A percentile compares a stretch with the other conserved stretches of the same genome.
Evolutionary conservation across 176 grass and related monocot genomes (phyloP).

Genomic region (Coix lacrymajobi): DNA sequence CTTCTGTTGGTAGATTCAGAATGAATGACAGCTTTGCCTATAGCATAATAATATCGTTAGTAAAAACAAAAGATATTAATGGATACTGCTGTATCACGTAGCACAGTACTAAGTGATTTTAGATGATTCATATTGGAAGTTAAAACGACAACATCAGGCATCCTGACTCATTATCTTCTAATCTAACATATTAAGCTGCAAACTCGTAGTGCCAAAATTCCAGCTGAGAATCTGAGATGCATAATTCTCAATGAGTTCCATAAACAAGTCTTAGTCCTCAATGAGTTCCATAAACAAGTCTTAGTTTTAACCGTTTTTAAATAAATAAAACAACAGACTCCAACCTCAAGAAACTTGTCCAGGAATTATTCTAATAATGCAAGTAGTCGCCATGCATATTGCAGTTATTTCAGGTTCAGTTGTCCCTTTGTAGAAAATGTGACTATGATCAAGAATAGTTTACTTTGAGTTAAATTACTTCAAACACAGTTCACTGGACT

Average conservation of each 20-base stretch:
- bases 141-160: not conserved
- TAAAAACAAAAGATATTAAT: not conserved
- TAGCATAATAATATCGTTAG: conserved; percentile 1
- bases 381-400: not conserved
- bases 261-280: not conserved
- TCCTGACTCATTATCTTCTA: not conserved
- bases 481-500: not conserved
- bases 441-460: not conserved
- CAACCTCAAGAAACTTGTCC: not conserved
- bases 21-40: conserved; percentile 89
- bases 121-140: not conserved
- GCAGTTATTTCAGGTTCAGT: not conserved
- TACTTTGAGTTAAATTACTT: not conserved
- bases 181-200: not conserved
- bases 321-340: not conserved
- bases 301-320: not conserved
- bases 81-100: not conserved
- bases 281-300: not conserved
- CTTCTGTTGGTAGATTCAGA: conserved; percentile 80
- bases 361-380: not conserved
- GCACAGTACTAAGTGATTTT: not conserved
- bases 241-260: not conserved
- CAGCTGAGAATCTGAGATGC: not conserved
- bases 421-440: not conserved
- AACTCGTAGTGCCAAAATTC: not conserved